Base-by-base conservation (phyloP, 805 yeast species). In the Sugiyamaella lignohabitans region DNA sequence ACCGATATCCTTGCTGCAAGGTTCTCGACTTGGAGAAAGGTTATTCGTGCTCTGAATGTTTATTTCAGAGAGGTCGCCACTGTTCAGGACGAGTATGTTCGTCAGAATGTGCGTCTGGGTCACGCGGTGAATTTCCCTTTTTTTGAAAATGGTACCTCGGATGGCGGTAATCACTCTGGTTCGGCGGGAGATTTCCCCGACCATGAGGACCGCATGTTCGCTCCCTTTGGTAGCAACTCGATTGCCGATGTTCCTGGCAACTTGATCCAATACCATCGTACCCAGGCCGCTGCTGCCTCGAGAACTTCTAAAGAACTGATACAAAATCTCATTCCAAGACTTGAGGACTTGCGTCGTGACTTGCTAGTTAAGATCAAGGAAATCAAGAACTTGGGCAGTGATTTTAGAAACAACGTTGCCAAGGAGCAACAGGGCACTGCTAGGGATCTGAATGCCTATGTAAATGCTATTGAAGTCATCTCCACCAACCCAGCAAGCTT, bases 1-100 rank as follows among this genome's bases (percentile, higher is more conserved):
- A 88, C 97, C 1, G 97, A 89, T 48, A 77, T 85, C 4, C 70
- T 91, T 50, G 93, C 96, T 1, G 74, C 78, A 23, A 72, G 98
- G 52, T 89, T 91, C 63, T 74, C 80, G 42, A 83, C 94, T 2
- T 91, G 97, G 96, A 72, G 96, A 49, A 74, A 76, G 36, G 78
- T 89, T 46, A 80, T 88, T 48, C 79, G 80, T 51, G 82, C 91
- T 30, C 67, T 91, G 47, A 73, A 86, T 18, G 77, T 74, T 40
- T 91, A 91, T 60, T 71, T 91, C 52, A 77, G 76, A 51, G 96
- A 88, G 59, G 81, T 80, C 35, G 87, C 87, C 6, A 75, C 84
- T 11, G 89, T 86, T 47, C 93, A 88, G 61, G 96, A 89, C 63
- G 96, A 89, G 60, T 76, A 87, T 16, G 80, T 85, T 30, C 78